Evolutionary conservation across 2,329 filamentous ascomycete genomes (phyloP), one percentile per base, ranked within the genome.

Genomic region (Aschersonia sp.): DNA sequence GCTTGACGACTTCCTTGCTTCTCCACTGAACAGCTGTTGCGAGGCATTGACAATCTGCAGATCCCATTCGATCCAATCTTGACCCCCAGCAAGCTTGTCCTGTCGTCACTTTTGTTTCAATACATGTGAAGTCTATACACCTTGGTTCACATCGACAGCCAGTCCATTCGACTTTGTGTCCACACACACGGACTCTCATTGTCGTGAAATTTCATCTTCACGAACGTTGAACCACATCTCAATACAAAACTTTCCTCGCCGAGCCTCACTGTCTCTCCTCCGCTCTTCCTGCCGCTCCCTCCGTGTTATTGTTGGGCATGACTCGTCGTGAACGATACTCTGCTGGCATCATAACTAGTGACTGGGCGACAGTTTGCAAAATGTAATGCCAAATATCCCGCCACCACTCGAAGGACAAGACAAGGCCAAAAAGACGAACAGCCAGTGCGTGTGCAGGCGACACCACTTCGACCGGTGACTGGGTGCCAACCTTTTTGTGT

Each of bases 301-400:
- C 20, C 20, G 20, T 20, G 43, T 28, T 46, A 7, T 29, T 44
- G 7, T 46, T 38, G 49, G 49, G 49, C 49, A 50, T 50, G 49
- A 48, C 49, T 50, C 46, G 49, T 46, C 49, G 49, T 44, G 46
- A 48, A 50, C 44, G 43, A 46, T 48, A 48, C 31, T 47, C 49
- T 46, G 46, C 49, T 42, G 49, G 41, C 44, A 45, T 48, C 12
- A 48, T 48, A 6, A 50, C 28, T 43, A 48, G 49, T 48, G 46
- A 46, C 43, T 50, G 46, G 49, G 46, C 44, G 7, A 50, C 44
- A 44, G 46, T 46, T 43, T 50, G 46, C 49, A 50, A 50, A 50
- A 50, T 50, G 48, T 47, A 50, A 47, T 45, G 4, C 28, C n/a
- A 12, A 40, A n/a, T 6, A 40, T 47, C 7, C 29, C 38, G n/a